A percentile compares a stretch with the other conserved stretches of the same genome.
Conservation (phyloP, 2,329 filamentous ascomycete species). For the Exophiala alcalophila region DNA sequence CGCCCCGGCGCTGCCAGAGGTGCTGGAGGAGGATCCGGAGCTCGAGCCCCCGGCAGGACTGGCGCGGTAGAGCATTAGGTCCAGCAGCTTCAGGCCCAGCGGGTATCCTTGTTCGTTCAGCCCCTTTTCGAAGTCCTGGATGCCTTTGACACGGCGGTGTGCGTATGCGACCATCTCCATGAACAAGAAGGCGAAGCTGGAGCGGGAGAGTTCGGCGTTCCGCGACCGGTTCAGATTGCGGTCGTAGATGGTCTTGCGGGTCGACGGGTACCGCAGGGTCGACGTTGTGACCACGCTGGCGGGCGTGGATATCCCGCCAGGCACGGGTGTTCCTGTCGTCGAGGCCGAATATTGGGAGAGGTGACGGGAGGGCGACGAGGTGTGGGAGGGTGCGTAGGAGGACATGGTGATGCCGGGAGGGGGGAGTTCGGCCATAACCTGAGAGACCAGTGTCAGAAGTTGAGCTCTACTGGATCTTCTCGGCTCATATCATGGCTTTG, state of each 20-base stretch:
- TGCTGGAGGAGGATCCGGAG: constrained; percentile 65
- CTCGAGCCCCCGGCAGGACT: constrained; percentile 77
- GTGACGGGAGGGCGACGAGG: constrained; percentile 26
- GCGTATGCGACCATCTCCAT: constrained; percentile 96
- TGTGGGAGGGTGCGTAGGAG: constrained; percentile 27
- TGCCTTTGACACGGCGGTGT: constrained; percentile 83
- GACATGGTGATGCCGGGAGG: constrained; percentile 12
- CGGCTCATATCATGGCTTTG: too few relatives aligned
- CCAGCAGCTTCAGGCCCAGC: constrained; percentile 88
- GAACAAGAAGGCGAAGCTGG: constrained; percentile 94
- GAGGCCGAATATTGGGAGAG: constrained; percentile 24
- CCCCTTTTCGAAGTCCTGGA: constrained; percentile 88
- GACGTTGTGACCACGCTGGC: constrained; percentile 37
- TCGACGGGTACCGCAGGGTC: constrained; percentile 77
- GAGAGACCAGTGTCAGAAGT: too few relatives aligned
- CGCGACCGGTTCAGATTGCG: constrained; percentile 86
- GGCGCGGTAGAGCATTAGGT: constrained; percentile 85
- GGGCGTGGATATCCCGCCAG: constrained; percentile 47
- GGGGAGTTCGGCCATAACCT: constrained; percentile 13
- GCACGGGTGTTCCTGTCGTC: constrained; percentile 9
- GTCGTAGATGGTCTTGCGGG: constrained; percentile 97
- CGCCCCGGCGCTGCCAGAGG: constrained; percentile 47
- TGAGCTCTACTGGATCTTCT: too few relatives aligned
- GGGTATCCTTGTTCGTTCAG: constrained; percentile 90
- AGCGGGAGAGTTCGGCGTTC: constrained; percentile 83